Percentiles rank a stretch among this genome's conserved stretches.
Evolutionary conservation across 768 basidiomycete species (phyloP).

Genomic region (Calocybe gangraenosa): DNA sequence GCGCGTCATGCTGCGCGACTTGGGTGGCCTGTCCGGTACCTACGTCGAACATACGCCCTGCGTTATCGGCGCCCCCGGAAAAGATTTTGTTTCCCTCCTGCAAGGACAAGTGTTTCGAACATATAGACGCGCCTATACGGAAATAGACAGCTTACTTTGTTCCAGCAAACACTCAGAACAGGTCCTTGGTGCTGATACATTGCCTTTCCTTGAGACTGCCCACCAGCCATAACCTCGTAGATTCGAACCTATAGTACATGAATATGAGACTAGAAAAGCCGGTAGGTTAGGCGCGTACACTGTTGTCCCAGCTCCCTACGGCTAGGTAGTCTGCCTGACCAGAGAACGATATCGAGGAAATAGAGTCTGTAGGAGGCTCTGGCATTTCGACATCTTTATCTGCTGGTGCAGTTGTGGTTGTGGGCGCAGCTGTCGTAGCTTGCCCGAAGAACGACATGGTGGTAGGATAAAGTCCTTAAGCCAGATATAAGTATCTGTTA

Average conservation of each 20-base stretch:
- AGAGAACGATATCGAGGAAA: conserved; percentile 82
- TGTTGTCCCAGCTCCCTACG: conserved; percentile 93
- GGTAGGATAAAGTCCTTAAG: too few relatives aligned
- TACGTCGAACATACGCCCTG: conserved; percentile 90
- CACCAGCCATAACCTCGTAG: conserved; percentile 81
- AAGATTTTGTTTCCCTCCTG: conserved; percentile 90
- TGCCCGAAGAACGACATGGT: conserved; percentile 16
- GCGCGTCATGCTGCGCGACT: conserved; percentile 88
- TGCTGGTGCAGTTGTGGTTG: conserved; percentile 7
- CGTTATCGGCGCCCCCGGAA: conserved; percentile 93
- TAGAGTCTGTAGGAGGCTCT: conserved; percentile 82
- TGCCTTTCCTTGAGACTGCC: conserved; percentile 84
- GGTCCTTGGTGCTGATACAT: conserved; percentile 91
- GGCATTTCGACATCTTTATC: conserved; percentile 65
- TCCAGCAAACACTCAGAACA: conserved; percentile 87
- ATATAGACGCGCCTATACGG: conserved; percentile 1
- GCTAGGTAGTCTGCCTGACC: conserved; percentile 85
- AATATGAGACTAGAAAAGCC: too few relatives aligned
- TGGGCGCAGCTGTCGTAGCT: conserved; percentile 9
- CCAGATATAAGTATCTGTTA: too few relatives aligned
- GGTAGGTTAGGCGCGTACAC: conserved; percentile 38
- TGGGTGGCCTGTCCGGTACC: conserved; percentile 76
- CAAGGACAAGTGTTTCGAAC: not conserved
- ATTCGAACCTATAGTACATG: conserved; percentile 67
- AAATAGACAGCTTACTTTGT: conserved; percentile 55